Percentiles rank a stretch among this genome's conserved stretches.
phyloP scores from a whole-genome alignment of 441 rosid species.

The Corymbia citriodora region DNA sequence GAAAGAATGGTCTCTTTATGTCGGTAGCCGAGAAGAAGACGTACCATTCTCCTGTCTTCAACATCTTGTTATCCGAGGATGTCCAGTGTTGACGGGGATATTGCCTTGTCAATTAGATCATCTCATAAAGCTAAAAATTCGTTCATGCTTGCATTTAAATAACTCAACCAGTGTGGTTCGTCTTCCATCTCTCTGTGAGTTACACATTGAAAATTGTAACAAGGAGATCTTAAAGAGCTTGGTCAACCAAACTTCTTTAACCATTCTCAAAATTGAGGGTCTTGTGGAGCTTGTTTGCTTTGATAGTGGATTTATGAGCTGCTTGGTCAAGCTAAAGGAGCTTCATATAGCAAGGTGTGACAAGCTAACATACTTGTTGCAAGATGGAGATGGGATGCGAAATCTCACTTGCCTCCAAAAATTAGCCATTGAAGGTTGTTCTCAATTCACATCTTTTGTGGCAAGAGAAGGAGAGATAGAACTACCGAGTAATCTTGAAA shows the following conservation, averaged over 20 bases:
- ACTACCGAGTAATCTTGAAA: fast-evolving
- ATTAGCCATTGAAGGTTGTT: fast-evolving
- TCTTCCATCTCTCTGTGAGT: not conserved
- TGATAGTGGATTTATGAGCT: not conserved
- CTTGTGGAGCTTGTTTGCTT: not conserved
- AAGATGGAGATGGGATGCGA: fast-evolving
- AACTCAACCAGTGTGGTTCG: fast-evolving
- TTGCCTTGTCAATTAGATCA: not conserved
- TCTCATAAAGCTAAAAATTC: not conserved
- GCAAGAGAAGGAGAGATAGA: fast-evolving
- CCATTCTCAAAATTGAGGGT: fast-evolving
- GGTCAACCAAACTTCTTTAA: not conserved
- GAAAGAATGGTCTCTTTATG: not conserved
- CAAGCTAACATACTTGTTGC: not conserved
- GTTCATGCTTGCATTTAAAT: not conserved
- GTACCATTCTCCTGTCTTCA: not conserved
- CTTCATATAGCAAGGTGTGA: not conserved
- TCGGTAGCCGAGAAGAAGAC: fast-evolving
- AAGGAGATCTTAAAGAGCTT: not conserved
- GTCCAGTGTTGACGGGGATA: fast-evolving
- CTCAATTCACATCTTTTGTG: not conserved
- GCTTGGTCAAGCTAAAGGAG: not conserved
- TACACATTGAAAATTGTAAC: not conserved
- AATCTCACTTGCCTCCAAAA: not conserved
- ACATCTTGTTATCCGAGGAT: not conserved